A percentile compares a stretch with the other conserved stretches of the same genome.
Conservation (phyloP, 257 asterid species). For the Nicotiana benthamiana region DNA sequence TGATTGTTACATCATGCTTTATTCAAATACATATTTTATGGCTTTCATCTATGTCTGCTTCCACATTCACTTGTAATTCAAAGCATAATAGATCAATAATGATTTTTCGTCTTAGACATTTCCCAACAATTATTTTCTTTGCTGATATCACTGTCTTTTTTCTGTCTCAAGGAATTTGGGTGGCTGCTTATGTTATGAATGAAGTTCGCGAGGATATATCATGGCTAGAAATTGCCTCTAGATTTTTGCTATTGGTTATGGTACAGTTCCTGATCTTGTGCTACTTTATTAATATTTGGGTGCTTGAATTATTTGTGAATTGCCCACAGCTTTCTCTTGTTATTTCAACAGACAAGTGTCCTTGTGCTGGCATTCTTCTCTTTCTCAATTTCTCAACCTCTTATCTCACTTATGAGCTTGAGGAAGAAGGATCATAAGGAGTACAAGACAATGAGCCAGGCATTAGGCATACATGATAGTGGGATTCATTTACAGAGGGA, state of each 20-base stretch:
- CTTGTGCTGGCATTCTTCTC: slow-evolving; percentile 70
- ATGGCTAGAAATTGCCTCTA: slow-evolving; percentile 56
- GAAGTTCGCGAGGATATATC: slow-evolving; percentile 52
- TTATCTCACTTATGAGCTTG: slow-evolving; percentile 56
- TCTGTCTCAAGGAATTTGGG: slow-evolving; percentile 50
- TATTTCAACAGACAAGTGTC: slow-evolving; percentile 46
- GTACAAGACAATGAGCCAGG: slow-evolving; percentile 58
- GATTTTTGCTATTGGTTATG: slow-evolving; percentile 46
- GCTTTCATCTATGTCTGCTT: slow-evolving; percentile 4
- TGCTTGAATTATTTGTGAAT: neutral
- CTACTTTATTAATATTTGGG: neutral
- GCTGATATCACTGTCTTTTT: neutral
- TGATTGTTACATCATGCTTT: neutral
- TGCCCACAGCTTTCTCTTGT: neutral
- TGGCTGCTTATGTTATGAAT: slow-evolving; percentile 49
- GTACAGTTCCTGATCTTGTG: slow-evolving; percentile 25
- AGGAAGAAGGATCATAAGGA: slow-evolving; percentile 34
- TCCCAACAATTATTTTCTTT: neutral
- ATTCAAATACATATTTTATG: neutral
- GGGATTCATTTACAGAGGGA: slow-evolving; percentile 39
- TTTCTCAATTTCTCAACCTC: slow-evolving; percentile 65
- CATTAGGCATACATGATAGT: slow-evolving; percentile 59
- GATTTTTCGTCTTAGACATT: neutral
- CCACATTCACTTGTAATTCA: neutral
- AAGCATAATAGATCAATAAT: neutral